Conservation (phyloP, 352 stramenopile genomes). For the Saprolegnia parasitica region DNA sequence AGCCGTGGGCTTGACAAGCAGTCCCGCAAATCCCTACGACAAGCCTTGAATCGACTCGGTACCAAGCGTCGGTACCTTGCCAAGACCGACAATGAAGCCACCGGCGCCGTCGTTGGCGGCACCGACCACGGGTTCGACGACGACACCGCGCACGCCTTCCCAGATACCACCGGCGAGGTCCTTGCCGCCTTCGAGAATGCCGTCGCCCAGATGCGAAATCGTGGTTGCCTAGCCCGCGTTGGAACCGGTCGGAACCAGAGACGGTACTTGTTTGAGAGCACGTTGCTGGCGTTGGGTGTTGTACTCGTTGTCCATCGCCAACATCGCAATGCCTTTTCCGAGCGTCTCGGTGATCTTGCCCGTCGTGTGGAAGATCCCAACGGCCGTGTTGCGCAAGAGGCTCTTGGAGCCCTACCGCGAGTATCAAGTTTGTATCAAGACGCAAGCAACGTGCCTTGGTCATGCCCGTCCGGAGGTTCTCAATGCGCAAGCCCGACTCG, state of each 20-base stretch:
- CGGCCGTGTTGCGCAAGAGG: constrained; percentile 77
- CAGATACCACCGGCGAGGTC: constrained; percentile 72
- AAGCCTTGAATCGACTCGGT: not conserved
- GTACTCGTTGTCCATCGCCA: constrained; percentile 86
- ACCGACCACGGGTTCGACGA: constrained; percentile 68
- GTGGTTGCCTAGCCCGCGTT: constrained; percentile 34
- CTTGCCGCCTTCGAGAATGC: constrained; percentile 76
- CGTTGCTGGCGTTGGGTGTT: constrained; percentile 74
- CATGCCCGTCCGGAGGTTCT: constrained; percentile 83
- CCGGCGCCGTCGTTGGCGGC: constrained; percentile 68
- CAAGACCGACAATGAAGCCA: constrained; percentile 79
- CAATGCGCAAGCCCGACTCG: constrained; percentile 77
- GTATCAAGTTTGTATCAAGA: constrained; percentile 7
- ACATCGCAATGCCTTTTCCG: constrained; percentile 75
- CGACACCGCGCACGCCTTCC: constrained; percentile 78
- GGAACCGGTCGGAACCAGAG: not conserved
- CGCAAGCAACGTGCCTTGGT: constrained; percentile 39
- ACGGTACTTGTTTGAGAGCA: constrained; percentile 55
- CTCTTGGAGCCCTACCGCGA: constrained; percentile 64
- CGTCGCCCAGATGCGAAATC: constrained; percentile 73
- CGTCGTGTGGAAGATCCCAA: constrained; percentile 87
- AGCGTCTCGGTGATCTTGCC: constrained; percentile 87
- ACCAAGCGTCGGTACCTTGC: constrained; percentile 36
- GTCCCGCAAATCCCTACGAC: constrained; percentile 49
- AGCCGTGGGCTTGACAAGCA: constrained; percentile 79